Conservation (phyloP, 1,284 basidiomycete genomes). For the Tremellales sp. region DNA sequence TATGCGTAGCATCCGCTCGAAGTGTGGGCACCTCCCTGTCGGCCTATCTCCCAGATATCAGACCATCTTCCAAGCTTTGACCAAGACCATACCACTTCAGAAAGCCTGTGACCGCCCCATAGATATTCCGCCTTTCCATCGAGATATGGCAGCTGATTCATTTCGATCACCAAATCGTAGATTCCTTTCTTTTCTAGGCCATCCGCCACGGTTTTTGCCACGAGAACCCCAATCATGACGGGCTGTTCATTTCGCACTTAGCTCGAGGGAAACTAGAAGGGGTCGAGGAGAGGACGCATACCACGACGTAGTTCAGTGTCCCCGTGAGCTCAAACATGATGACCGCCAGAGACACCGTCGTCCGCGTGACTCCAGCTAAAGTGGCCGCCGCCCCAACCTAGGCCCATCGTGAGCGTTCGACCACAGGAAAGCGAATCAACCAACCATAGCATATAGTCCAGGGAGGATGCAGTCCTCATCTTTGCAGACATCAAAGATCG, state of each 20-base stretch:
- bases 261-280: too few relatives aligned
- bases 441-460: constrained; percentile 78
- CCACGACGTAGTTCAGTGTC: constrained; percentile 87
- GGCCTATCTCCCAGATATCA: constrained; percentile 49
- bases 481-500: constrained; percentile 64
- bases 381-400: constrained; percentile 78
- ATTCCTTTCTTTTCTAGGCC: constrained; percentile 90
- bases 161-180: constrained; percentile 89
- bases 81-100: constrained; percentile 62
- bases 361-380: constrained; percentile 74
- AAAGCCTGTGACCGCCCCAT: constrained; percentile 72
- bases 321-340: constrained; percentile 97
- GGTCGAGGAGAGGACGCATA: too few relatives aligned
- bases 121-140: constrained; percentile 83
- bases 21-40: constrained; percentile 47
- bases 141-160: constrained; percentile 80
- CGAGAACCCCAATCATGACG: constrained; percentile 79
- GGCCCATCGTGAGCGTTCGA: constrained; percentile 3
- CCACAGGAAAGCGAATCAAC: constrained; percentile 3
- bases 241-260: too few relatives aligned
- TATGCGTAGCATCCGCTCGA: constrained; percentile 42
- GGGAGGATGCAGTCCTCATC: constrained; percentile 55
- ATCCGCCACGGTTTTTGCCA: constrained; percentile 91
- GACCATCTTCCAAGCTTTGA: not conserved
- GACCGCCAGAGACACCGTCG: constrained; percentile 78